Percentiles rank a stretch among this genome's conserved stretches.
Evolutionary conservation across 2,329 filamentous ascomycete genomes (phyloP).

Genomic region (Ophiostoma australiae): DNA sequence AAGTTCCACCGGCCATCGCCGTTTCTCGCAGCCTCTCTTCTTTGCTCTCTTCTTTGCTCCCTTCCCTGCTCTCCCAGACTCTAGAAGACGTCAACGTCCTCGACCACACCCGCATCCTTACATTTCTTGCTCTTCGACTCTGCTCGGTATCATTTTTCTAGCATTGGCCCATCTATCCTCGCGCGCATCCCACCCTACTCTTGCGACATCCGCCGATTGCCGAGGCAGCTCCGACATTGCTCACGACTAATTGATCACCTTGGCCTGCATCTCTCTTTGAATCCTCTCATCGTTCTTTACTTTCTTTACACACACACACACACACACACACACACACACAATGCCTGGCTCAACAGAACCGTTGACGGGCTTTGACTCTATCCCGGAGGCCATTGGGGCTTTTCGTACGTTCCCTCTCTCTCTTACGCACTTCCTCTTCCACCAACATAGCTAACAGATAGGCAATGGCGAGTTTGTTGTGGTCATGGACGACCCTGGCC

Average conservation of each 20-base stretch:
- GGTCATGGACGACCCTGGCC: constrained; percentile 84
- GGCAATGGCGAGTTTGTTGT: constrained; percentile 70
- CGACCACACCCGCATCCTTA: not conserved
- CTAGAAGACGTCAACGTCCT: not conserved
- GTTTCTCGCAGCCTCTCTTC: not conserved
- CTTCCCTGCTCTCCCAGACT: not conserved
- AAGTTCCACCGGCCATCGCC: not conserved
- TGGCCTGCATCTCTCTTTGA: not conserved
- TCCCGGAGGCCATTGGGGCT: constrained; percentile 59
- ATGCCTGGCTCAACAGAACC: constrained; percentile 44
- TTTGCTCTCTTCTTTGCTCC: not conserved
- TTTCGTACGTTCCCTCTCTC: constrained; percentile 50
- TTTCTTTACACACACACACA: not conserved
- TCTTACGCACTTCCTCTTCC: not conserved
- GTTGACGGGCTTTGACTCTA: constrained; percentile 53
- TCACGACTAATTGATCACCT: not conserved
- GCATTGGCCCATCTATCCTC: not conserved
- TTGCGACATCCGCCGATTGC: constrained; percentile 19
- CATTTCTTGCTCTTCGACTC: not conserved
- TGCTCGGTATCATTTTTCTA: not conserved
- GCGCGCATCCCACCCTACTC: not conserved
- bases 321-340: constrained; percentile 18
- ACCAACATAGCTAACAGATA: constrained; percentile 14
- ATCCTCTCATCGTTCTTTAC: not conserved
- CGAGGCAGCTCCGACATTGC: constrained; percentile 13